Percentiles rank a stretch among this genome's conserved stretches.
phyloP scores from a whole-genome alignment of 2,329 filamentous ascomycete species.

The Diaporthe velutina region DNA sequence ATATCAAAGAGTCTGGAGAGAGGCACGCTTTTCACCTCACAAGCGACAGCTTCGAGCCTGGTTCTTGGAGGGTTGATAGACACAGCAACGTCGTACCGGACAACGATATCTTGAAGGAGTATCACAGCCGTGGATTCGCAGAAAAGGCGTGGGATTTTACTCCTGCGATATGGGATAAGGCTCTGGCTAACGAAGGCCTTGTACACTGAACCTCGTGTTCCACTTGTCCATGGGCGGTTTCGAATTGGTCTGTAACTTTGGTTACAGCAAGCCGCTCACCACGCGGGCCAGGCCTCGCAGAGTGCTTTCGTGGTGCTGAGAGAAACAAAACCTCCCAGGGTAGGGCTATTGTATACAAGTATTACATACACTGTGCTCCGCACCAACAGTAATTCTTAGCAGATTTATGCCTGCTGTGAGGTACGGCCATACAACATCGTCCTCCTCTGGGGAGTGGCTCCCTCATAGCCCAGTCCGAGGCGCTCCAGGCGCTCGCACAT shows the following conservation, averaged over 20 bases:
- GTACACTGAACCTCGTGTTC: neutral
- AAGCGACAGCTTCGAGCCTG: slow-evolving; percentile 39
- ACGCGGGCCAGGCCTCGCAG: neutral
- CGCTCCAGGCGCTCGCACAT: slow-evolving; percentile 28
- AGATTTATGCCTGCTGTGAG: neutral
- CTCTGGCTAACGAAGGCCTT: neutral
- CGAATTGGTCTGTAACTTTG: too few species aligned
- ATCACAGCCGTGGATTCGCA: neutral
- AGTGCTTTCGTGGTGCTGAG: neutral
- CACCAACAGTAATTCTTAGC: neutral
- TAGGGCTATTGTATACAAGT: neutral
- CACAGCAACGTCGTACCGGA: slow-evolving; percentile 3
- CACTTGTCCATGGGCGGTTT: neutral
- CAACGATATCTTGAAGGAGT: slow-evolving; percentile 3
- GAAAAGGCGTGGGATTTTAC: slow-evolving; percentile 14
- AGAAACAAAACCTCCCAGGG: neutral
- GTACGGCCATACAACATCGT: slow-evolving; percentile 27
- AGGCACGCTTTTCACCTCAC: slow-evolving; percentile 47
- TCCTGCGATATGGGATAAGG: neutral
- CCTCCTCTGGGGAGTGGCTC: neutral
- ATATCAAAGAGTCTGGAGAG: slow-evolving; percentile 46
- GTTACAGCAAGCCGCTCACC: too few species aligned
- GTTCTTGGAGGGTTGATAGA: slow-evolving; percentile 13
- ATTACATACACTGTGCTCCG: neutral
- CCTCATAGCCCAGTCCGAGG: slow-evolving; percentile 7